Conservation (phyloP, 2,329 filamentous ascomycete species). For the Zymoseptoria tritici region DNA sequence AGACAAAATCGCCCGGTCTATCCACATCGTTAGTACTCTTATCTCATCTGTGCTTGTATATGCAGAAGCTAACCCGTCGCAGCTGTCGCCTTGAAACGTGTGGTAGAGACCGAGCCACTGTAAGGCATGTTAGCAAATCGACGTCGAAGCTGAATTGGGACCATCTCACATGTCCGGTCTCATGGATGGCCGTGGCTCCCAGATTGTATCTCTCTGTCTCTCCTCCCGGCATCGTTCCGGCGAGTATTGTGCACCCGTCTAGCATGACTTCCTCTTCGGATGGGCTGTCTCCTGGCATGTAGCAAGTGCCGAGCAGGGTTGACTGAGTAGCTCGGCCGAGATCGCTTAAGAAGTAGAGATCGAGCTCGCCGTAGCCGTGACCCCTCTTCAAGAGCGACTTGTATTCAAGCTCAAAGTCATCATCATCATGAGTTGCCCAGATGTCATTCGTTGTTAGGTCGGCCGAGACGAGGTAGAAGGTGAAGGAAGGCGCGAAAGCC, state of each 20-base stretch:
- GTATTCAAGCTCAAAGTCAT: background rate
- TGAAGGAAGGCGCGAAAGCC: background rate
- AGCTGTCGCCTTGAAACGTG: conserved; percentile 34
- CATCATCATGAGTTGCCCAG: background rate
- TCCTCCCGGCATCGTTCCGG: conserved; percentile 45
- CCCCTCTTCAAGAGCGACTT: background rate
- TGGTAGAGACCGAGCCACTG: conserved; percentile 38
- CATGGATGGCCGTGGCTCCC: conserved; percentile 35
- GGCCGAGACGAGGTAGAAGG: background rate
- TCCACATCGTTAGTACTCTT: background rate
- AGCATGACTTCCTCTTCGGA: conserved; percentile 35
- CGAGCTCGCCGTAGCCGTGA: conserved; percentile 45
- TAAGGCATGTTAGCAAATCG: background rate
- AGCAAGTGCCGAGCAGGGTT: conserved; percentile 28
- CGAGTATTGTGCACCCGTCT: conserved; percentile 48
- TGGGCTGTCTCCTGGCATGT: conserved; percentile 23
- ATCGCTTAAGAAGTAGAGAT: conserved; percentile 50
- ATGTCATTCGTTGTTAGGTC: background rate
- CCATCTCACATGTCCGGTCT: conserved; percentile 26
- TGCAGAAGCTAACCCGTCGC: conserved; percentile 22
- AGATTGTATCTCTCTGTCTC: conserved; percentile 36
- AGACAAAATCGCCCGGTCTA: conserved; percentile 35
- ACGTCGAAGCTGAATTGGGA: background rate
- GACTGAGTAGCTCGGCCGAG: conserved; percentile 21
- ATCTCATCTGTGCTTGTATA: background rate